phyloP scores from a whole-genome alignment of 1,139 yeast species.

The Sugiyamaella grinbergsii region DNA sequence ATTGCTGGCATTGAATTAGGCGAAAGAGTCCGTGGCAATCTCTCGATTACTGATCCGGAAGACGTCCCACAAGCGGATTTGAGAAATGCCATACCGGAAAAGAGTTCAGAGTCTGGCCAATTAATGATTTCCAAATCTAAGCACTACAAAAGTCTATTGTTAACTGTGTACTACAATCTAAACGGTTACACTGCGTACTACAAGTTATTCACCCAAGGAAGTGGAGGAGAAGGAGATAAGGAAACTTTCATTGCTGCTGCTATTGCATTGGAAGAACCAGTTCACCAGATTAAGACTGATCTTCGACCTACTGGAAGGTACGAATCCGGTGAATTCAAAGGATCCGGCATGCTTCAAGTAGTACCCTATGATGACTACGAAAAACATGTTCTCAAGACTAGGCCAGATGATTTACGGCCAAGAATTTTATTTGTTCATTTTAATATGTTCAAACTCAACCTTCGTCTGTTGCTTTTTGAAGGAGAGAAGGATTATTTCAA shows the following conservation, averaged over 20 bases:
- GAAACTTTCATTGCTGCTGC: constrained; percentile 85
- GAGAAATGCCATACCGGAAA: constrained; percentile 72
- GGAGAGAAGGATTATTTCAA: constrained; percentile 40
- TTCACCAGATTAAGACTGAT: constrained; percentile 64
- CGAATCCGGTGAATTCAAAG: constrained; percentile 46
- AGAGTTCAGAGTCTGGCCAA: constrained; percentile 81
- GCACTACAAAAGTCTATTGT: constrained; percentile 62
- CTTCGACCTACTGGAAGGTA: constrained; percentile 48
- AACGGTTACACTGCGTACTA: constrained; percentile 78
- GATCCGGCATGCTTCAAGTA: constrained; percentile 72
- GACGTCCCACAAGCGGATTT: constrained; percentile 65
- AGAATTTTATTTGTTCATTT: constrained; percentile 57
- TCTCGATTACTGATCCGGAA: constrained; percentile 29
- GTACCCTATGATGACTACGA: constrained; percentile 61
- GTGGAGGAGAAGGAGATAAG: constrained; percentile 87
- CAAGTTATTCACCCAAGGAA: constrained; percentile 80
- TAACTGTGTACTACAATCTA: constrained; percentile 73
- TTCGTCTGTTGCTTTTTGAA: constrained; percentile 38
- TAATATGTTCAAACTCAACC: constrained; percentile 65
- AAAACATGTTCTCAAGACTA: constrained; percentile 41
- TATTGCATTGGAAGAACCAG: constrained; percentile 57
- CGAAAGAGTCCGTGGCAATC: constrained; percentile 46
- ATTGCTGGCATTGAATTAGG: constrained; percentile 56
- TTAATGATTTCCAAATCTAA: constrained; percentile 64
- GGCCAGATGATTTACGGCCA: constrained; percentile 2